Evolutionary conservation across 352 stramenopile species (phyloP).

Genomic region (Halophytophthora batemanensis): DNA sequence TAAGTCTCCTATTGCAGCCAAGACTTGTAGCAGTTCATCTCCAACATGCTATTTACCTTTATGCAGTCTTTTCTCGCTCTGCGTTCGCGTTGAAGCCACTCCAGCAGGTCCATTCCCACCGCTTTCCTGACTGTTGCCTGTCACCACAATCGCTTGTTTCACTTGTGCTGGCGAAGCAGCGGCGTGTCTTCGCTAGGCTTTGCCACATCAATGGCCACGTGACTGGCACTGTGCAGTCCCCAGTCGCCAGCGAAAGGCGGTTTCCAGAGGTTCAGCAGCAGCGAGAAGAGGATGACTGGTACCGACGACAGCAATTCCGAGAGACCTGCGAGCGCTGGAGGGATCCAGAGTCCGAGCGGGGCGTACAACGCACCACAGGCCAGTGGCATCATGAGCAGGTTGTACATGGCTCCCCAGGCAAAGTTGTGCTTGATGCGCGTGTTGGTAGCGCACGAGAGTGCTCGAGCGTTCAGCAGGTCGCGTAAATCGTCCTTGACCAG

Average conservation of each 20-base stretch:
- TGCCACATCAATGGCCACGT: constrained; percentile 37
- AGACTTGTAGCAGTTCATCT: not conserved
- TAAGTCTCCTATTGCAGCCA: not conserved
- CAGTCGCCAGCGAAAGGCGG: constrained; percentile 35
- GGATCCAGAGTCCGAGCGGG: constrained; percentile 55
- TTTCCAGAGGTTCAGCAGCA: constrained; percentile 66
- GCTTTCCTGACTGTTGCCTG: no score
- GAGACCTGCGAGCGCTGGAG: constrained; percentile 61
- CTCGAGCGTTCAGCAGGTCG: constrained; percentile 61
- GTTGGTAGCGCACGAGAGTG: constrained; percentile 60
- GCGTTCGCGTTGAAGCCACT: no score
- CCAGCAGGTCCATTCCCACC: no score
- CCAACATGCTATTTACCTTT: no score
- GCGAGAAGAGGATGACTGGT: constrained; percentile 75
- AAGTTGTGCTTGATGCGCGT: constrained; percentile 77
- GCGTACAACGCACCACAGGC: constrained; percentile 67
- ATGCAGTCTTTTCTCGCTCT: no score
- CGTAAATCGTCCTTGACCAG: constrained; percentile 69
- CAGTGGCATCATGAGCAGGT: constrained; percentile 70
- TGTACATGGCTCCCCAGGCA: constrained; percentile 72
- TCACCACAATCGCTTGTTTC: not conserved
- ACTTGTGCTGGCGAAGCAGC: constrained; percentile 24
- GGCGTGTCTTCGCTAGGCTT: constrained; percentile 29
- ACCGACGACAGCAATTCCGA: constrained; percentile 74
- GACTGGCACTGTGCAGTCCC: constrained; percentile 8